Conservation (phyloP, 352 stramenopile species). For the Pythium coloratum region DNA sequence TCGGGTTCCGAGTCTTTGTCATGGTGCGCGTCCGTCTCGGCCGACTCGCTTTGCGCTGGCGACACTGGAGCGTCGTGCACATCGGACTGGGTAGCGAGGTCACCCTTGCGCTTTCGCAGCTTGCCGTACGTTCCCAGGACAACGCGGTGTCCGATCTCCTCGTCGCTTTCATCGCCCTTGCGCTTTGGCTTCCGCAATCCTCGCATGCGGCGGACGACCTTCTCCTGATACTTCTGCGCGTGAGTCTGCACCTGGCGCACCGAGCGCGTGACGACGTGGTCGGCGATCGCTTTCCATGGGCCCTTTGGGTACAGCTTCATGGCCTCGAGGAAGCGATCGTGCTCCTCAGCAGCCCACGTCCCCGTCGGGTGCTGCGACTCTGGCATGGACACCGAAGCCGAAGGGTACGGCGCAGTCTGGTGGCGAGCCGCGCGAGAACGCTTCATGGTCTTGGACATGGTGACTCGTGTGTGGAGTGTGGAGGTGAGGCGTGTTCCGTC, state of each 20-base stretch:
- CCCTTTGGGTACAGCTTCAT: conserved; percentile 71
- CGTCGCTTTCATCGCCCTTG: conserved; percentile 64
- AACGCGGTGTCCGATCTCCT: conserved; percentile 32
- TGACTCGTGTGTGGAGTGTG: neutral
- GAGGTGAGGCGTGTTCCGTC: conserved; percentile 4
- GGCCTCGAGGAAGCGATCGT: conserved; percentile 68
- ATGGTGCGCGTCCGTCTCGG: neutral
- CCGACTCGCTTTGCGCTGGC: neutral
- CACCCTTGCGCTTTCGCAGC: conserved; percentile 27
- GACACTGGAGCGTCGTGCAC: neutral
- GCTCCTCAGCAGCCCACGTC: conserved; percentile 68
- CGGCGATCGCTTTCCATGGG: conserved; percentile 71
- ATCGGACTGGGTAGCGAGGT: neutral
- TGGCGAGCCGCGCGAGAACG: conserved; percentile 13
- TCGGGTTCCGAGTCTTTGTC: conserved; percentile 13
- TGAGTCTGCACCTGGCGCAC: conserved; percentile 75
- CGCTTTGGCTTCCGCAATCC: conserved; percentile 74
- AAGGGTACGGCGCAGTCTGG: conserved; percentile 5
- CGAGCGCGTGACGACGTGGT: conserved; percentile 68
- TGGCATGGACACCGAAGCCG: conserved; percentile 6
- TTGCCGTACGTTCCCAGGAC: conserved; percentile 28
- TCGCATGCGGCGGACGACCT: conserved; percentile 60
- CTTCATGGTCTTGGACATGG: conserved; percentile 23
- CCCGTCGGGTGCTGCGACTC: conserved; percentile 31
- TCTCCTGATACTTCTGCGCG: conserved; percentile 82